Conservation (phyloP, 768 basidiomycete genomes). For the Punctularia strigosozonata region DNA sequence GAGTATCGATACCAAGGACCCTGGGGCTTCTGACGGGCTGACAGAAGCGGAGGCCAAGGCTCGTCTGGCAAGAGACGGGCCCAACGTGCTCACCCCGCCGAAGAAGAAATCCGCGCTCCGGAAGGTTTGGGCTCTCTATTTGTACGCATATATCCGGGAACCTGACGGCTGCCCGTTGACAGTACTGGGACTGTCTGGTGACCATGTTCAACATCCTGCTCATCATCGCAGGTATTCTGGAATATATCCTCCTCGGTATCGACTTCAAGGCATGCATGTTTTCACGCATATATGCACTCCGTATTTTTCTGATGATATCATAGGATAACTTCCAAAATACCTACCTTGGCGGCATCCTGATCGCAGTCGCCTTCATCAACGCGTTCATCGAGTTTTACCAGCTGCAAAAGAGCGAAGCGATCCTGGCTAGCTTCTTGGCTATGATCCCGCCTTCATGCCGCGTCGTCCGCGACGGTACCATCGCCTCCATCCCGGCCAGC, state of each 20-base stretch:
- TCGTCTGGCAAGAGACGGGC: conserved; percentile 45
- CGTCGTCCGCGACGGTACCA: conserved; percentile 45
- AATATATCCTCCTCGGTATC: conserved; percentile 53
- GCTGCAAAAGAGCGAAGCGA: conserved; percentile 64
- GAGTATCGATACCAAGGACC: conserved; percentile 40
- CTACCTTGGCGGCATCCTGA: conserved; percentile 60
- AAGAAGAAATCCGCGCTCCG: conserved; percentile 53
- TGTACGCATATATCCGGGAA: neutral
- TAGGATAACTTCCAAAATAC: conserved; percentile 53
- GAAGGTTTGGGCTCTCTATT: conserved; percentile 30
- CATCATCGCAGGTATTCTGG: conserved; percentile 53
- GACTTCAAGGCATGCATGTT: conserved; percentile 35
- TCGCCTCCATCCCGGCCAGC: conserved; percentile 44
- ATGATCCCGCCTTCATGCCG: conserved; percentile 64
- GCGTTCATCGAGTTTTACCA: conserved; percentile 62
- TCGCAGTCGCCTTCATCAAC: conserved; percentile 56
- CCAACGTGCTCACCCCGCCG: conserved; percentile 53
- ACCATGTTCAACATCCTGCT: conserved; percentile 58
- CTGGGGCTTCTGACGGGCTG: conserved; percentile 38
- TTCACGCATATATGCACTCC: neutral
- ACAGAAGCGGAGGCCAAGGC: conserved; percentile 37
- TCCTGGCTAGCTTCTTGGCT: conserved; percentile 59
- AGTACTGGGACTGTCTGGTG: conserved; percentile 54
- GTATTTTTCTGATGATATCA: conserved; percentile 7
- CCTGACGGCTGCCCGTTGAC: conserved; percentile 7